These are phyloP conservation scores for Kurtzmaniella cleridarum DNA, from an alignment of 805 yeast species.

Conservation along the genomic window DNA sequence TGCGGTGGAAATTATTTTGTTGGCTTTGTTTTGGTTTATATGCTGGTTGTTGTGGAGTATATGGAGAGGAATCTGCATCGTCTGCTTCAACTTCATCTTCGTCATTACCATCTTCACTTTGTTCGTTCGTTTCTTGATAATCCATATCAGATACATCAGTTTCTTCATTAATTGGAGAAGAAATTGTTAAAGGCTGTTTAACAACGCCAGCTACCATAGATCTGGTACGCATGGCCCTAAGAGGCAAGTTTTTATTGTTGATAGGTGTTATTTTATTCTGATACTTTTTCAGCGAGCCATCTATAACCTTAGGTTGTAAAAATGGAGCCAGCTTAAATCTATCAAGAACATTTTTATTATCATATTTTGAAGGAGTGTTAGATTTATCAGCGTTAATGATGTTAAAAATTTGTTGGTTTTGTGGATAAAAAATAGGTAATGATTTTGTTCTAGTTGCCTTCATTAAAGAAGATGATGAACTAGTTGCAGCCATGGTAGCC, in stretches of 20 bases:
- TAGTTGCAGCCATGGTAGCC: slow-evolving; percentile 1
- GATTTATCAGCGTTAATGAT: slow-evolving; percentile 38
- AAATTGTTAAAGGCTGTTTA: slow-evolving; percentile 21
- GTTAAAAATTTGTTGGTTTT: slow-evolving; percentile 33
- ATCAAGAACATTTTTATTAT: slow-evolving; percentile 36
- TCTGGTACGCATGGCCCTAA: slow-evolving; percentile 38
- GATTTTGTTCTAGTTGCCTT: slow-evolving; percentile 43
- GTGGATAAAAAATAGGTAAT: slow-evolving; percentile 35
- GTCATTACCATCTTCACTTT: slow-evolving; percentile 20
- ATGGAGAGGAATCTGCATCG: slow-evolving; percentile 29
- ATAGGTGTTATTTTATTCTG: slow-evolving; percentile 10
- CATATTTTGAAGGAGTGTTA: slow-evolving; percentile 33
- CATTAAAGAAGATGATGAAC: slow-evolving; percentile 9
- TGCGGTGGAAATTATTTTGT: slow-evolving; percentile 4
- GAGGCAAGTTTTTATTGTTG: slow-evolving; percentile 18
- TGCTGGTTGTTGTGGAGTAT: slow-evolving; percentile 38
- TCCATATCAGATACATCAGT: slow-evolving; percentile 34
- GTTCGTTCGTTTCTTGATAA: slow-evolving; percentile 18
- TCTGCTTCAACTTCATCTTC: slow-evolving; percentile 23
- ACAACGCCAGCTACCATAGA: slow-evolving; percentile 28
- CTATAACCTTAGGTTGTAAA: slow-evolving; percentile 36
- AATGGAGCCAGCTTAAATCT: slow-evolving; percentile 43
- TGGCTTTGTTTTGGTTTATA: slow-evolving; percentile 16
- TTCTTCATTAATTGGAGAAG: slow-evolving; percentile 41
- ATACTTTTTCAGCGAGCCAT: slow-evolving; percentile 24